Evolutionary conservation across 805 yeast genomes (phyloP).

Genomic region (Kregervanrija fluxuum): DNA sequence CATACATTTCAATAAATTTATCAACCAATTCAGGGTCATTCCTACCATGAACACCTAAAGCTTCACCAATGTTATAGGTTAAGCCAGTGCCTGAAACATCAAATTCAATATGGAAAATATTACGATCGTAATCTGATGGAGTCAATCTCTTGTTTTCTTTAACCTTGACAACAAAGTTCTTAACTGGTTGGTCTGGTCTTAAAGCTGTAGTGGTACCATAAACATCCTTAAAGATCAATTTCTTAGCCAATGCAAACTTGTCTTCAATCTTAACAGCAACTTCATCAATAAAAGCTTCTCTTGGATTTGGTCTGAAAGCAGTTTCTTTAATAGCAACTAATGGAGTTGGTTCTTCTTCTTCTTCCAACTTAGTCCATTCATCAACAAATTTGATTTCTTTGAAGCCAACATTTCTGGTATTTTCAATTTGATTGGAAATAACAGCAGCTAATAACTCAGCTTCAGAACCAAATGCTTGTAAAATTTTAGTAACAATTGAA

Average conservation of each 20-base stretch:
- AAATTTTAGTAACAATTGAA: constrained; percentile 66
- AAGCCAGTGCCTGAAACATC: constrained; percentile 87
- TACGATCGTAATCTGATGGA: constrained; percentile 82
- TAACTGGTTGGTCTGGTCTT: constrained; percentile 85
- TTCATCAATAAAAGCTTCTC: constrained; percentile 40
- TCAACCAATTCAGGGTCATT: constrained; percentile 61
- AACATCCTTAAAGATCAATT: constrained; percentile 76
- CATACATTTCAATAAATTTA: constrained; percentile 64
- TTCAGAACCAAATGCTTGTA: constrained; percentile 74
- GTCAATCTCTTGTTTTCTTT: constrained; percentile 89
- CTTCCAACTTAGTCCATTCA: constrained; percentile 23
- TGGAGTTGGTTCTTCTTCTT: constrained; percentile 38
- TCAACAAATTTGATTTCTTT: constrained; percentile 30
- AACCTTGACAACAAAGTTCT: constrained; percentile 81
- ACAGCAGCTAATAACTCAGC: constrained; percentile 74
- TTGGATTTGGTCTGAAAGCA: constrained; percentile 58
- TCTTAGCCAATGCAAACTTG: constrained; percentile 51
- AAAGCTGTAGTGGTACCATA: constrained; percentile 48
- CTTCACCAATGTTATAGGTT: constrained; percentile 92
- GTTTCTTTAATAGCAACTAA: constrained; percentile 42
- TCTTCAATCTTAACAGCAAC: constrained; percentile 30
- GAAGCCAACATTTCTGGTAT: constrained; percentile 40
- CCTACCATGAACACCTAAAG: constrained; percentile 90
- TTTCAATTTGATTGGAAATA: constrained; percentile 56
- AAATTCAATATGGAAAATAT: constrained; percentile 94